Evolutionary conservation across 345 rosid genomes (phyloP), one percentile per base, ranked within the genome.

Genomic region (Camelina sativa): DNA sequence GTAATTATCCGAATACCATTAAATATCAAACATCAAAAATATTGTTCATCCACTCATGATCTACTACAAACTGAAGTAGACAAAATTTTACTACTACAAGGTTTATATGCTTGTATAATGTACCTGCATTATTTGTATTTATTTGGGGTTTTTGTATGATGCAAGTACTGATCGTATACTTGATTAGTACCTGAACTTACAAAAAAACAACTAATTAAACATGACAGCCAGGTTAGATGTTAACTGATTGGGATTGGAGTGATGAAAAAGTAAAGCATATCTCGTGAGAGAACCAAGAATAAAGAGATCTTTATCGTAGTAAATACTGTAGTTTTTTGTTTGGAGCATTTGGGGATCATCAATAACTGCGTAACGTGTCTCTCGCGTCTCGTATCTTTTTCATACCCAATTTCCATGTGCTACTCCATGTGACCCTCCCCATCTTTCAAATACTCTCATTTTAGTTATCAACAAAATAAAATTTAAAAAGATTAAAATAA

Each of bases 181-280:
- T 56, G 41, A 65, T 65, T 65, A 47, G 67, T 67, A 67, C 67
- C 54, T 67, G 73, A 75, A 50, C 13, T 48, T 61, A 48, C 44
- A 13, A 17, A 47, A 10, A 57, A 65, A 50, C n/a, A 40, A 47
- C 28, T 51, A 59, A 61, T 17, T 34, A 69, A 69, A 12, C 15
- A 60, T 69, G 64, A 69, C 58, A 76, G 63, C 38, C 30, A 69
- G 30, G 46, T 65, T 64, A 51, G 51, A 65, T 65, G 53, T 71
- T 62, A 82, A 43, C 8, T 64, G 63, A 50, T 32, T 44, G 61
- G 37, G 66, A 46, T 44, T 81, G 78, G 85, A 75, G 80, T 78
- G 68, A 79, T 69, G 67, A 65, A 82, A 75, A 79, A 65, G 80
- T 34, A 80, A 80, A 78, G 84, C 76, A 75, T 80, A 82, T 84